A percentile compares a stretch with the other conserved stretches of the same genome.
phyloP scores from a whole-genome alignment of 129 eudicot genomes.

The Erigeron canadensis region DNA sequence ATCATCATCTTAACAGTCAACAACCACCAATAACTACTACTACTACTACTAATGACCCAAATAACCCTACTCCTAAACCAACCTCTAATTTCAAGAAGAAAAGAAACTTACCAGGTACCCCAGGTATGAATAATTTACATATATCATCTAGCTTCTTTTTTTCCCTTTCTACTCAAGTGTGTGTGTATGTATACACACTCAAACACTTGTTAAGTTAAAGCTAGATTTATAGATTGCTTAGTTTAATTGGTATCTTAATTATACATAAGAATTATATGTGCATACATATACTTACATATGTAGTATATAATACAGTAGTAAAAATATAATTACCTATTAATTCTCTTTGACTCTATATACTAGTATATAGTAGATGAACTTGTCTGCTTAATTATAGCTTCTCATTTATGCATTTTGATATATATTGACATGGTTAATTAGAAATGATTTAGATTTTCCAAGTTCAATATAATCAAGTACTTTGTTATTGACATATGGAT shows the following conservation, averaged over 20 bases:
- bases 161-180: neutral
- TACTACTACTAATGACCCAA: constrained; percentile 43
- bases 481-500: constrained; percentile 2
- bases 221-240: constrained; percentile 6
- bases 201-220: neutral
- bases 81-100: constrained; percentile 66
- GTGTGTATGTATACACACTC: neutral
- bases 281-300: no score
- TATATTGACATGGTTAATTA: no score
- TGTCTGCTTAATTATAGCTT: neutral
- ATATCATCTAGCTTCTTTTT: constrained; percentile 6
- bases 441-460: neutral
- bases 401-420: neutral
- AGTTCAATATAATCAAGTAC: neutral
- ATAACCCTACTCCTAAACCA: constrained; percentile 65
- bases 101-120: constrained; percentile 88
- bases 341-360: neutral
- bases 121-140: constrained; percentile 46
- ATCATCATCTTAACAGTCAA: constrained; percentile 13
- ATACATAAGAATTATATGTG: neutral
- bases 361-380: constrained; percentile 2
- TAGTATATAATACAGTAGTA: no score
- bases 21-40: constrained; percentile 36
- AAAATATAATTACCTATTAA: no score
- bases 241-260: neutral